Base-by-base conservation (phyloP, 495 filamentous ascomycete species). In the Parathielavia hyrcaniae region DNA sequence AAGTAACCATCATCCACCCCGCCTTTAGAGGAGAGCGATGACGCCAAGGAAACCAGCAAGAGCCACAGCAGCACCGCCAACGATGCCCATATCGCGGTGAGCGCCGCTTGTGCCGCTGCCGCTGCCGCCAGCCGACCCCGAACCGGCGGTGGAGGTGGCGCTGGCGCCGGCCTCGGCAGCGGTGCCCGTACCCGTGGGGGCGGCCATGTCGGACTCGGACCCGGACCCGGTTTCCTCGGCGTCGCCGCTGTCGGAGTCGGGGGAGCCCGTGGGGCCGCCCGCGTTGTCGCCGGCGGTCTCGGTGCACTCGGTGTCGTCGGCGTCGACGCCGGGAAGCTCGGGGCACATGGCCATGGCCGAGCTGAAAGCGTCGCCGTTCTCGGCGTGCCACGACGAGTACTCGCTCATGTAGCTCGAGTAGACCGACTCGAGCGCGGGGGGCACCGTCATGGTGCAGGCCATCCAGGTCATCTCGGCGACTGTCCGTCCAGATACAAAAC, bases 21-120 rank as follows among this genome's bases (percentile, higher is more conserved):
- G n/a, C 23, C 26, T 30, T 64, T 67, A 71, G 11, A 70, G 49
- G 5, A 53, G 59, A 59, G 60, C 62, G 53, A 67, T 57, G 38
- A 60, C 61, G 17, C 60, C 69, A 20, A 70, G 11, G 46, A 71
- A 47, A 19, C 57, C 69, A 48, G 63, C 69, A 17, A 53, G 40
- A 34, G 59, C 61, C 10, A 65, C 43, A 19, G 53, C 66, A 48
- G 54, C 61, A n/a, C n/a, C n/a, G 32, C 53, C 61, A 5, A 50
- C 46, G 20, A 68, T 43, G 23, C 67, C 67, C 23, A 61, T 70
- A 30, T 63, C 50, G 11, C 61, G 57, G 46, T 52, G 40, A 23
- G 47, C 60, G n/a, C 50, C 60, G 34, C 41, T 55, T 1, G 40
- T 22, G 14, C 58, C 9, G 57, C 10, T 48, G 14, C 41, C 26